Base-by-base conservation (phyloP, 2,329 filamentous ascomycete species). In the Plenodomus biglobosus region DNA sequence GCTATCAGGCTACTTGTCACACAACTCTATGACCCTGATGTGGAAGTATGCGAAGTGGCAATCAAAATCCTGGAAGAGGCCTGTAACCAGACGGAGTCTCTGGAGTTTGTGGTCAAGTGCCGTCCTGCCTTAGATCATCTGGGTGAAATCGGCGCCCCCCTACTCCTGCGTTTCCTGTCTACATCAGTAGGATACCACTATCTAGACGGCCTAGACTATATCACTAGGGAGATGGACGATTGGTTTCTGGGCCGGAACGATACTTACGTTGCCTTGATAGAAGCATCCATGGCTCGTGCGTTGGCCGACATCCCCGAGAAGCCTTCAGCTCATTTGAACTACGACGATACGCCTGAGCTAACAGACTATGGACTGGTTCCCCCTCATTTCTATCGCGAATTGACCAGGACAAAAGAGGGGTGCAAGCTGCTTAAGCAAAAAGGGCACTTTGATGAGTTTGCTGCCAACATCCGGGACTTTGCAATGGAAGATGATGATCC, bases 201-300 rank as follows among this genome's bases (percentile, higher is more conserved):
- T 71, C 80, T 99, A 5, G 91, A 97, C 66, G 94, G 92, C 0
- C 78, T 99, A 37, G 95, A 99, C 75, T 99, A 99, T 69, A 99
- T 99, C 71, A 96, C 92, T 53, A 94, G 95, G 68, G 95, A 99
- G 71, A 99, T 99, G 94, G 94, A 99, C 61, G 95, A 99, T 73
- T 99, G 94, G 94, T 99, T 97, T 67, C 79, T 99, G 16, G 94
- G 94, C 13, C 85, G 94, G 38, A 99, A 99, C 66, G 92, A 99
- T 69, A 87, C 85, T n/a, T 99, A 99, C 59, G 94, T 99, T 42
- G 83, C 85, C 32, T 82, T 97, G 35, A 92, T 99, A 35, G 94
- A 99, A 72, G 94, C 95, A n/a, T 95, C 92, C 45, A 80, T 99
- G 42, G 90, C 92, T 24, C 86, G 90, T 51, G 87, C 92, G 0